A percentile compares a stretch with the other conserved stretches of the same genome.
These are phyloP conservation scores for Corymbia citriodora DNA, from an alignment of 441 rosid species.

Conservation along the genomic window DNA sequence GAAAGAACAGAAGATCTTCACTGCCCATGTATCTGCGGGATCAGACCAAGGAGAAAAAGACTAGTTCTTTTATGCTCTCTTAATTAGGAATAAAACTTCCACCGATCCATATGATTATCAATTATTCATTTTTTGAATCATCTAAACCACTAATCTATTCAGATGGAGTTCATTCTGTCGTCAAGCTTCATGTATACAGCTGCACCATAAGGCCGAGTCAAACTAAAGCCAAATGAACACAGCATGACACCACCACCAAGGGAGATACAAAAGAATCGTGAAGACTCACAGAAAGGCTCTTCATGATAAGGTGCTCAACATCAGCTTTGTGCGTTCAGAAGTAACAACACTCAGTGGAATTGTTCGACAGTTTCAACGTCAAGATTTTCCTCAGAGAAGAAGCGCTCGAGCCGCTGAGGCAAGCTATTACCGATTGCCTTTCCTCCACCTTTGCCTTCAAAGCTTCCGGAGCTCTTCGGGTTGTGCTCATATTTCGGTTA, in stretches of 20 bases:
- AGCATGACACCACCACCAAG: neutral
- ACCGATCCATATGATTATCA: neutral
- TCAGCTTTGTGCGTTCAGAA: conserved; percentile 42
- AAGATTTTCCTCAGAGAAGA: conserved; percentile 76
- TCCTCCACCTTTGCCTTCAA: conserved; percentile 39
- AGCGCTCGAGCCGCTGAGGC: conserved; percentile 23
- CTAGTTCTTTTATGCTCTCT: no score
- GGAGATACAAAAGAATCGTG: neutral
- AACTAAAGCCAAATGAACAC: neutral
- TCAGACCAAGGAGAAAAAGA: neutral
- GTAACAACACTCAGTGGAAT: rapidly evolving
- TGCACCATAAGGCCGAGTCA: neutral
- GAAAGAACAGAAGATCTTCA: rapidly evolving
- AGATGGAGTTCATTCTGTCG: neutral
- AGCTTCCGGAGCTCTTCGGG: conserved; percentile 89
- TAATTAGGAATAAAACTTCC: neutral
- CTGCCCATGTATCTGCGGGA: neutral
- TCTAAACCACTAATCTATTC: neutral
- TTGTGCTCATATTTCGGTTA: conserved; percentile 6
- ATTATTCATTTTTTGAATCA: neutral
- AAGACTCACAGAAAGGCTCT: conserved; percentile 76
- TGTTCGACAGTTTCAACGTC: conserved; percentile 30
- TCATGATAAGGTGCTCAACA: conserved; percentile 95
- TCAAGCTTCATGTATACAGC: neutral
- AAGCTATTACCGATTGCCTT: no score